Evolutionary conservation across 2,329 filamentous ascomycete genomes (phyloP), one percentile per base, ranked within the genome.

Genomic region (Thielaviopsis musarum): DNA sequence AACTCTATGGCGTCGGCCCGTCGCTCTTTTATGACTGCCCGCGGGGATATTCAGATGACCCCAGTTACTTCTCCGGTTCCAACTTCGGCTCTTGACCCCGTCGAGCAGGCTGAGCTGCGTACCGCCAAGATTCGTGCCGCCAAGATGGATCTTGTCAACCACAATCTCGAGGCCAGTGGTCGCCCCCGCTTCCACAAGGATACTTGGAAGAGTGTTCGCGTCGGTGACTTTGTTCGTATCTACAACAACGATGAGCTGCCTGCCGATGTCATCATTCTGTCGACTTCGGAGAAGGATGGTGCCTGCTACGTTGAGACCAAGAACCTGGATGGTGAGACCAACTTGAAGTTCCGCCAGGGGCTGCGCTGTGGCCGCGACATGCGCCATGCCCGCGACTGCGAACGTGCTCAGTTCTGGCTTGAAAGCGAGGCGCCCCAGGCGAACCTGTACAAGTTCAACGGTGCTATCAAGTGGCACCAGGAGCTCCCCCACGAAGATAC

Each of bases 261-360:
- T 1, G 91, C 93, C 54, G 93, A 98, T 71, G 77, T 98, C 54
- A 85, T 97, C 54, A 87, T 98, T 52, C 74, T 98, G 24, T 88
- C 93, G 2, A 97, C 93, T 0, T 95, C 93, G 2, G 93, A 97
- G 66, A 80, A 86, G 0, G 93, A 98, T 66, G 93, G 93, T 56
- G 88, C 88, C 45, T 98, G 93, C 71, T 98, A 96, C 66, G 87
- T 98, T 22, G 93, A 98, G 72, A 98, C 93, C 2, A 98, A 97
- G 75, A 97, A 95, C 69, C 70, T 98, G 75, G 93, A 98, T 67
- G 93, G 93, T 56, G 93, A 98, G 73, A 98, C 93, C 2, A 98
- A 98, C 67, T 74, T 98, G 63, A 98, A 98, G 72, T 90, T 96
- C 63, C 86, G 93, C 61, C 88, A 91, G 67, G 89, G 93, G 21